Percentiles rank a stretch among this genome's conserved stretches.
Conservation (phyloP, 2,329 filamentous ascomycete species). For the Geosmithia putterillii region DNA sequence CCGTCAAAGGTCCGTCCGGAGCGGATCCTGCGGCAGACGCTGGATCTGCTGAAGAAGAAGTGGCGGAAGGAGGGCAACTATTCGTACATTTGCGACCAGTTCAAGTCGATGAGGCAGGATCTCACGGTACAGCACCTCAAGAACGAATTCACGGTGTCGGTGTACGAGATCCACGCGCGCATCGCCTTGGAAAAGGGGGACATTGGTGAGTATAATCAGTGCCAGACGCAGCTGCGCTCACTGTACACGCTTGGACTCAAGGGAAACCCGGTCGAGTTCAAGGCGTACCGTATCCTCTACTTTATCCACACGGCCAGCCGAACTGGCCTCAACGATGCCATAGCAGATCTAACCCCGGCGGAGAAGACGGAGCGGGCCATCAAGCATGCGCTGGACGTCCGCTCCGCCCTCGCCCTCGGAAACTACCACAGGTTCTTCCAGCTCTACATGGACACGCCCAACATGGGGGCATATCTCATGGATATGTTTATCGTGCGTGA, state of each 20-base stretch:
- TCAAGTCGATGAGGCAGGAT: slow-evolving; percentile 97
- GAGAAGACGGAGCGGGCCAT: slow-evolving; percentile 79
- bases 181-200: slow-evolving; percentile 98
- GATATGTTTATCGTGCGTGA: slow-evolving; percentile 97
- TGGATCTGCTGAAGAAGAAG: slow-evolving; percentile 85
- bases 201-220: slow-evolving; percentile 99
- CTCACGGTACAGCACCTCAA: slow-evolving; percentile 95
- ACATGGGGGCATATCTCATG: slow-evolving; percentile 97
- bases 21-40: slow-evolving; percentile 63
- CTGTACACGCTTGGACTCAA: slow-evolving; percentile 80
- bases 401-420: slow-evolving; percentile 80
- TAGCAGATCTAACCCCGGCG: slow-evolving; percentile 97
- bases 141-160: slow-evolving; percentile 89
- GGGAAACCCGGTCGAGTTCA: slow-evolving; percentile 89
- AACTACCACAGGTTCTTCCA: slow-evolving; percentile 99
- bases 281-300: slow-evolving; percentile 98
- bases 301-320: slow-evolving; percentile 98
- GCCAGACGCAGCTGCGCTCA: slow-evolving; percentile 91
- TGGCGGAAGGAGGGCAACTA: slow-evolving; percentile 94
- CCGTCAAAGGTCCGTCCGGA: slow-evolving; percentile 82
- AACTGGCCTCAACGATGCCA: slow-evolving; percentile 92
- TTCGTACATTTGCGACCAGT: slow-evolving; percentile 95
- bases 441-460: slow-evolving; percentile 84
- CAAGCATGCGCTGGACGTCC: slow-evolving; percentile 83
- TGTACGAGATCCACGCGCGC: slow-evolving; percentile 94